These are phyloP conservation scores for Magnolia officinalis DNA, from an alignment of 164 flowering plant species.

Conservation along the genomic window DNA sequence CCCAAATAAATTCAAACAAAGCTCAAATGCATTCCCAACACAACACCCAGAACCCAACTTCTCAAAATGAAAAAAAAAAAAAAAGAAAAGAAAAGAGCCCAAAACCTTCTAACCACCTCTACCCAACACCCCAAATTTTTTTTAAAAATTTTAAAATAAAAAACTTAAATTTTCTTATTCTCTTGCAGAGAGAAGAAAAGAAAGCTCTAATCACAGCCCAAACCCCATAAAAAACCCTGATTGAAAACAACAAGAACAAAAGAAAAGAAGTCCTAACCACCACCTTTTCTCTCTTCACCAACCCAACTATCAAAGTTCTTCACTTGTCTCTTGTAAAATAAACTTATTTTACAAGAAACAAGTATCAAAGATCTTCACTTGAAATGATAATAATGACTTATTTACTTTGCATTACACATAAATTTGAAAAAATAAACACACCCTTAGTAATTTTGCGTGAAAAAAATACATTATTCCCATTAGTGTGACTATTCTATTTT, in stretches of 20 bases:
- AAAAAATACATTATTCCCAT: too few species aligned
- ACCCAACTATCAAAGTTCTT: too few species aligned
- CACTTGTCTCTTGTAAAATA: too few species aligned
- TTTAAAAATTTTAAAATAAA: not conserved
- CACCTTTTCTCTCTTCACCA: not conserved
- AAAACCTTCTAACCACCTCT: not conserved
- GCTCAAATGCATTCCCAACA: not conserved
- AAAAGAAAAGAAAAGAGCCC: not conserved
- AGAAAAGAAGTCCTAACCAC: constrained; percentile 10
- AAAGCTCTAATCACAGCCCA: constrained; percentile 3
- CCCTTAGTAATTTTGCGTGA: too few species aligned
- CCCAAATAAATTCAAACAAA: not conserved
- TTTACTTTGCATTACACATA: too few species aligned
- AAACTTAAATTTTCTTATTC: not conserved
- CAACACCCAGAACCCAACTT: constrained; percentile 2
- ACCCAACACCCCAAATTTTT: not conserved
- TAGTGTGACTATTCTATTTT: too few species aligned
- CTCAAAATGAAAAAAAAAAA: not conserved
- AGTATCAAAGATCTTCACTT: too few species aligned
- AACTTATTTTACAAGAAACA: too few species aligned
- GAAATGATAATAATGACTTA: too few species aligned
- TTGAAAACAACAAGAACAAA: not conserved
- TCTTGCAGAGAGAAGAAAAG: not conserved
- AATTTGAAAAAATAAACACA: too few species aligned
- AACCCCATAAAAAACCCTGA: constrained; percentile 10